Evolutionary conservation across 2,329 filamentous ascomycete species (phyloP).

Genomic region (Incumbomyces delicatus): DNA sequence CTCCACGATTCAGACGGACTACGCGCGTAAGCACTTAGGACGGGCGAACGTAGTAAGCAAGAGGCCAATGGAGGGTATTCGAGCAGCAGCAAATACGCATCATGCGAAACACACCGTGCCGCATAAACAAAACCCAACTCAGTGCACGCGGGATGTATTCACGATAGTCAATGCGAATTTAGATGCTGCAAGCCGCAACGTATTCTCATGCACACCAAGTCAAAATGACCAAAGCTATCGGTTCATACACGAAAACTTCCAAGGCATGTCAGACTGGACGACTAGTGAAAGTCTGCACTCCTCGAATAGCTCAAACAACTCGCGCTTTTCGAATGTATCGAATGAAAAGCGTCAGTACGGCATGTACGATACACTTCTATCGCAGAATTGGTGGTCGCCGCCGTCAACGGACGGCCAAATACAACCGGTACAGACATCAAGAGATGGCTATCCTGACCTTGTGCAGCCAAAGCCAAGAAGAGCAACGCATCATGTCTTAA

Average conservation of each 20-base stretch:
- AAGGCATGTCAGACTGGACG: slow-evolving; percentile 7
- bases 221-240: slow-evolving; percentile 1
- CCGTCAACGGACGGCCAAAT: slow-evolving; percentile 25
- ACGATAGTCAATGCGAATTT: background rate
- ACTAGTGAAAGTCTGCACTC: slow-evolving; percentile 9
- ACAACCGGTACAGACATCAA: slow-evolving; percentile 24
- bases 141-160: background rate
- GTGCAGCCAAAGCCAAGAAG: slow-evolving; percentile 15
- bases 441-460: slow-evolving; percentile 15
- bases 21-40: background rate
- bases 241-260: slow-evolving; percentile 5
- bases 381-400: slow-evolving; percentile 34
- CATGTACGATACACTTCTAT: slow-evolving; percentile 8
- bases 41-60: background rate
- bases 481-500: slow-evolving; percentile 14
- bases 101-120: too few relatives aligned
- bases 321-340: slow-evolving; percentile 3
- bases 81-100: background rate
- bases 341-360: background rate
- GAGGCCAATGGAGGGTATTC: background rate
- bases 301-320: slow-evolving; percentile 8
- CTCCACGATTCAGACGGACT: background rate
- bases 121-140: too few relatives aligned
- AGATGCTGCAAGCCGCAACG: slow-evolving; percentile 3
- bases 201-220: slow-evolving; percentile 3